phyloP scores from a whole-genome alignment of 2,329 filamentous ascomycete genomes.

The Eutypella sp. region DNA sequence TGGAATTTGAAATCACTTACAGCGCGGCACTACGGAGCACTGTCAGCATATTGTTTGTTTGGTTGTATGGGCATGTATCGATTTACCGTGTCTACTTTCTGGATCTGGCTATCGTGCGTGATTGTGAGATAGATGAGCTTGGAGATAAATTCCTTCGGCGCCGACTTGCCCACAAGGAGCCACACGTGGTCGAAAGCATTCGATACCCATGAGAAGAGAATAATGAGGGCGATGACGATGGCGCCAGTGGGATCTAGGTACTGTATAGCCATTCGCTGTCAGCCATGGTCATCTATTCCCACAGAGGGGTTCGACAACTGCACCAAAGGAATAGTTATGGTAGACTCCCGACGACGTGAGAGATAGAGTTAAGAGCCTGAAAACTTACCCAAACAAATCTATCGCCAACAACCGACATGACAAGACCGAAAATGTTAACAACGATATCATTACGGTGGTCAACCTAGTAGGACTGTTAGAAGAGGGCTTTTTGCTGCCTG shows the following conservation, averaged over 20 bases:
- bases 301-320: too few species aligned
- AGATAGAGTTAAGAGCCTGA: background rate
- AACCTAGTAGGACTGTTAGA: conserved; percentile 26
- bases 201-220: conserved; percentile 55
- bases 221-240: conserved; percentile 55
- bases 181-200: conserved; percentile 60
- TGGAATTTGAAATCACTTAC: conserved; percentile 1
- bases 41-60: background rate
- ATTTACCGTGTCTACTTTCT: conserved; percentile 51
- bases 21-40: background rate
- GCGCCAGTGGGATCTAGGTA: conserved; percentile 58
- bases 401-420: conserved; percentile 51
- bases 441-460: conserved; percentile 54
- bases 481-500: too few species aligned
- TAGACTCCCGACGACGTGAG: too few species aligned
- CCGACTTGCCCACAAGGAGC: conserved; percentile 56
- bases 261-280: background rate
- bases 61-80: background rate
- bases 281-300: too few species aligned
- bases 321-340: too few species aligned
- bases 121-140: conserved; percentile 52
- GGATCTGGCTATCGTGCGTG: conserved; percentile 49
- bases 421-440: conserved; percentile 50
- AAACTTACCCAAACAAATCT: conserved; percentile 41
- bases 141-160: conserved; percentile 51